Conservation (phyloP, 108 stramenopile species). For the Discostella pseudostelligera region DNA sequence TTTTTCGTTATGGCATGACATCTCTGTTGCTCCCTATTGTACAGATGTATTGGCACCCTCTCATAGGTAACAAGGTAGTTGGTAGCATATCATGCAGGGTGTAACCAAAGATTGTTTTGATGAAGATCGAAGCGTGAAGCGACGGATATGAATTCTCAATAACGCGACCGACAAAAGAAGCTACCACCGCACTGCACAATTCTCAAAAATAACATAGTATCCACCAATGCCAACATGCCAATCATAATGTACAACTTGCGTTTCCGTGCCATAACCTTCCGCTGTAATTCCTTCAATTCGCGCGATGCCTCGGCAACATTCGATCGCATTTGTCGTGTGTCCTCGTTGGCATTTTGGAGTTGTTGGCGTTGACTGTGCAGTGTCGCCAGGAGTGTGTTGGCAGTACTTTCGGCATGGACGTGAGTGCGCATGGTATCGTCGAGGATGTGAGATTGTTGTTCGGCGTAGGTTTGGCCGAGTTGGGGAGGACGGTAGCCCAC, state of each 20-base stretch:
- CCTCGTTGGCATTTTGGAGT: conserved; percentile 77
- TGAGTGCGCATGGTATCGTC: conserved; percentile 81
- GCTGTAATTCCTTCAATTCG: conserved; percentile 66
- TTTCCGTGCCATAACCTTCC: conserved; percentile 75
- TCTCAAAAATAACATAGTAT: conserved; percentile 72
- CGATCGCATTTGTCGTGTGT: conserved; percentile 78
- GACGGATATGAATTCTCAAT: conserved; percentile 22
- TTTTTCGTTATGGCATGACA: too few relatives aligned
- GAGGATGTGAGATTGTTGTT: conserved; percentile 72
- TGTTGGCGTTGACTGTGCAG: conserved; percentile 80
- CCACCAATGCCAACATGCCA: conserved; percentile 56
- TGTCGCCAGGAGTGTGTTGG: conserved; percentile 71
- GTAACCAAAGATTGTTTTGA: too few relatives aligned
- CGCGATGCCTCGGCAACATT: conserved; percentile 73
- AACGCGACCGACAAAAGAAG: conserved; percentile 71
- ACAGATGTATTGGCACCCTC: too few relatives aligned
- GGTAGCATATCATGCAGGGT: too few relatives aligned
- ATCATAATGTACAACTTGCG: conserved; percentile 64
- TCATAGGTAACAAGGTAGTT: too few relatives aligned
- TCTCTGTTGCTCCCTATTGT: too few relatives aligned
- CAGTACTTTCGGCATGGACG: conserved; percentile 77
- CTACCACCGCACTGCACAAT: conserved; percentile 80
- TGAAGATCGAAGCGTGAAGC: neutral
- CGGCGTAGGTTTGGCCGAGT: conserved; percentile 52
- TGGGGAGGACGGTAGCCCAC: conserved; percentile 45